Evolutionary conservation across 306 rosid species (phyloP), one percentile per base, ranked within the genome.

Genomic region (Pterocarpus macrocarpus): DNA sequence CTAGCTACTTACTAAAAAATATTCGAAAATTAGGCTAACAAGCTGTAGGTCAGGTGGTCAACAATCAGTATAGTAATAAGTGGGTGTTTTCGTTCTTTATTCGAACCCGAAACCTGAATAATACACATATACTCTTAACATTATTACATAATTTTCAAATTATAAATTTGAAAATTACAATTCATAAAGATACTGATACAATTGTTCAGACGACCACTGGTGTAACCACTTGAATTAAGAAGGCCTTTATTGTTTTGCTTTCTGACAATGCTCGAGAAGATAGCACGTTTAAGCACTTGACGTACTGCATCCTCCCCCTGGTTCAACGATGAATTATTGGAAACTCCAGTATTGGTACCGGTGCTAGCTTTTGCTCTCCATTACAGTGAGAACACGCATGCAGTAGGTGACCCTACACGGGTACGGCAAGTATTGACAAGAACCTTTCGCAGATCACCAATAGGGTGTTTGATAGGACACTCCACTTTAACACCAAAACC

Each of bases 151-250:
- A 2, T 39, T 39, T 39, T 39, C 44, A 39, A 39, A 39, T 39
- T 39, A 39, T 39, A 22, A 22, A 22, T 22, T 53, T 6, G 64
- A 64, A 81, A 67, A 22, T 82, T 75, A 75, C 77, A 82, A 59
- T 49, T 56, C 22, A 75, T 39, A 62, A 76, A 76, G 13, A 76
- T 38, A 22, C 28, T 22, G 28, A 82, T 38, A 59, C 28, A 22
- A 65, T 82, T 47, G 75, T 82, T 82, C 0, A 82, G 30, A 82
- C 58, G 9, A 38, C 85, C 81, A 49, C 33, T 4, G 16, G 85
- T 82, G 64, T 76, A 49, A n/a, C 85, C 81, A 50, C 34, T 82
- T 36, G 81, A 76, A 76, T 82, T 82, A 39, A 22, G 28, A 22
- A 22, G 28, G 28, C 28, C 28, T 22, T 22, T 22, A 22, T 22